Percentiles rank a stretch among this genome's conserved stretches.
phyloP scores from a whole-genome alignment of 345 rosid genomes.

The Eucalyptus paniculata region DNA sequence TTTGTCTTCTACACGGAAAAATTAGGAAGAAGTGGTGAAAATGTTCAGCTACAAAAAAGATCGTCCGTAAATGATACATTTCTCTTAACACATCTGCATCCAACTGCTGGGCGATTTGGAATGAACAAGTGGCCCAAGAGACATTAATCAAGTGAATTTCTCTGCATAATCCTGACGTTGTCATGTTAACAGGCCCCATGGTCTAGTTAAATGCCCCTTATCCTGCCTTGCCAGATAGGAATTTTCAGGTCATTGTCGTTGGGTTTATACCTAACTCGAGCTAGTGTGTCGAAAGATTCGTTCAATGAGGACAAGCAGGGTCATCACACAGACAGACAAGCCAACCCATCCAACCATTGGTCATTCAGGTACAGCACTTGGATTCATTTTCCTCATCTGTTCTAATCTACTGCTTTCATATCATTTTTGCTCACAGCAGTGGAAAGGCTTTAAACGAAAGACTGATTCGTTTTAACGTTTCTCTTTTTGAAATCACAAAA shows the following conservation, averaged over 20 bases:
- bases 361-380: background rate
- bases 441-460: background rate
- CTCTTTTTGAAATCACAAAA: background rate
- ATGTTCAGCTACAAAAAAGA: slow-evolving; percentile 41
- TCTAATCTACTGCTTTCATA: background rate
- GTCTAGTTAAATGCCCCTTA: background rate
- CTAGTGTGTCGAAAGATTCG: background rate
- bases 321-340: background rate
- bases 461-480: background rate
- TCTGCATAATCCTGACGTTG: background rate
- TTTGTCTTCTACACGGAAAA: slow-evolving; percentile 41
- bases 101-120: background rate
- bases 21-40: slow-evolving; percentile 57
- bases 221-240: background rate
- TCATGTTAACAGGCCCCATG: background rate
- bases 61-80: slow-evolving; percentile 16
- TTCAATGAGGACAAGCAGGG: background rate
- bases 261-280: background rate
- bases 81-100: background rate
- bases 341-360: background rate
- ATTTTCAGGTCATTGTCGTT: background rate
- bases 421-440: background rate
- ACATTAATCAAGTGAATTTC: background rate
- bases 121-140: background rate
- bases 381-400: background rate